Evolutionary conservation across 139 green algal species (phyloP), one percentile per base, ranked within the genome.

Genomic region (Volvox africanus): DNA sequence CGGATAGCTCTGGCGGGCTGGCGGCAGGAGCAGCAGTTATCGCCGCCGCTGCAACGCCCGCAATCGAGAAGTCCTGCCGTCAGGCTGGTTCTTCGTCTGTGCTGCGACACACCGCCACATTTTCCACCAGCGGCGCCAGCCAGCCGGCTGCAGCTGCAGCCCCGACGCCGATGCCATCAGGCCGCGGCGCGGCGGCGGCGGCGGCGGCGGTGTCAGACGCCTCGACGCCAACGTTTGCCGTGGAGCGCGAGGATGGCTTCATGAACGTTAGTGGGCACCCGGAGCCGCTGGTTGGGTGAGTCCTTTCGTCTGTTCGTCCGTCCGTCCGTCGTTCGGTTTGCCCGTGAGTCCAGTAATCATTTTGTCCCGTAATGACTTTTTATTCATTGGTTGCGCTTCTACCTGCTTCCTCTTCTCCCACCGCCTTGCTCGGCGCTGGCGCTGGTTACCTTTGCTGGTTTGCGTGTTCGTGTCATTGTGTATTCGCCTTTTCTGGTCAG

Each of bases 261-360:
- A 28, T 19, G 67, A 65, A 61, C 13, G 82, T 22, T 11, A 20
- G 1, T 16, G 50, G 50, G 5, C n/a, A 35, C 22, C 14, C 55
- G 24, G 32, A 76, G 55, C 73, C 86, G 21, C 55, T 90, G 26
- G 73, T 90, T 17, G 86, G 84, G 84, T 89, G 69, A 89, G 84
- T 88, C 67, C 22, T 24, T 28, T 12, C 22, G 67, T 55, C 44
- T 55, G 44, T 55, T 9, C 5, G 44, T 55, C 44, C 9, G 44
- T 55, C 44, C 44, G 44, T 55, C 44, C 5, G 44, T 55, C 5
- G 44, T 55, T 55, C 9, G 44, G 5, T 55, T 9, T 5, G 44
- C 44, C 44, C 65, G 16, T 73, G 65, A 28, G 11, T 73, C 65
- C n/a, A n/a, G n/a, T n/a, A n/a, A n/a, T n/a, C n/a, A n/a, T n/a